Percentiles rank a stretch among this genome's conserved stretches.
Conservation (phyloP, 2,329 filamentous ascomycete genomes). For the Pseudocercospora cruenta region DNA sequence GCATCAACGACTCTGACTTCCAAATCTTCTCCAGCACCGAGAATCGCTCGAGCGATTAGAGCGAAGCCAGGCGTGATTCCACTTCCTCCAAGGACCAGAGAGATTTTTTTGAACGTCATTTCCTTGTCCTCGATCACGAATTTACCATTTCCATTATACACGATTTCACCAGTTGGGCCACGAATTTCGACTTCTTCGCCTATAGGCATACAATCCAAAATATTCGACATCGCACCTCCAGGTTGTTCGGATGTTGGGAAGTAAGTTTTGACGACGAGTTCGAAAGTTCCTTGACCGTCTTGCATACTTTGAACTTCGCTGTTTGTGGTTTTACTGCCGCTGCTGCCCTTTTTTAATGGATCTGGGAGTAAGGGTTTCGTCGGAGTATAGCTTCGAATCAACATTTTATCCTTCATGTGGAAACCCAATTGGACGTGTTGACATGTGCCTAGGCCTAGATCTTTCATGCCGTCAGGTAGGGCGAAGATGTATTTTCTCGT, state of each 20-base stretch:
- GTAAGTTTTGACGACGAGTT: constrained; percentile 58
- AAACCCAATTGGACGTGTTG: constrained; percentile 60
- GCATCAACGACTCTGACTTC: constrained; percentile 52
- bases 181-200: constrained; percentile 57
- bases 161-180: constrained; percentile 56
- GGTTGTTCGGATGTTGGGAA: constrained; percentile 53
- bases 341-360: constrained; percentile 4
- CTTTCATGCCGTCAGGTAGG: constrained; percentile 45
- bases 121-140: constrained; percentile 52
- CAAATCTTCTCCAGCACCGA: constrained; percentile 37
- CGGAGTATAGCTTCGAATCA: constrained; percentile 56
- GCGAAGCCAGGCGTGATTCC: constrained; percentile 59
- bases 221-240: constrained; percentile 58
- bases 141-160: constrained; percentile 51
- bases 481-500: constrained; percentile 53
- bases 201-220: constrained; percentile 55
- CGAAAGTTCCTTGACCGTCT: constrained; percentile 49
- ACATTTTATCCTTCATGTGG: constrained; percentile 56
- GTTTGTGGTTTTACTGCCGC: not conserved
- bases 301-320: constrained; percentile 17
- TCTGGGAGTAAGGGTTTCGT: constrained; percentile 48
- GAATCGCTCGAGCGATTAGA: constrained; percentile 51
- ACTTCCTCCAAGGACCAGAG: constrained; percentile 55
- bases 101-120: constrained; percentile 49
- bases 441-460: constrained; percentile 54